Conservation (phyloP, 2,329 filamentous ascomycete species). For the Aspergillus carbonarius region DNA sequence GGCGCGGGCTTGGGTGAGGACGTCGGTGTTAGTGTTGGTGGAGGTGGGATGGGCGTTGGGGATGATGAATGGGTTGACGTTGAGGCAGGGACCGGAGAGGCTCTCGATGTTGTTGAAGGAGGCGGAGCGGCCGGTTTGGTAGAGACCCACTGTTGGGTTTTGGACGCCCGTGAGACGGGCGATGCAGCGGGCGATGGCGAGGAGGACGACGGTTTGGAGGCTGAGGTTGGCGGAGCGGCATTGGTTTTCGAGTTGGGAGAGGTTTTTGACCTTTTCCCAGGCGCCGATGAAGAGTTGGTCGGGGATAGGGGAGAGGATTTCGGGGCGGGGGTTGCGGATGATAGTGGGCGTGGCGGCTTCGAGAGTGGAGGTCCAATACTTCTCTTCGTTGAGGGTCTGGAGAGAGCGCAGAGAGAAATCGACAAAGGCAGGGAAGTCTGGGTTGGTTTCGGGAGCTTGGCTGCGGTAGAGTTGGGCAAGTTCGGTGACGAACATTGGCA, state of each 20-base stretch:
- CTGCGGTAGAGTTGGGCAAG: slow-evolving; percentile 28
- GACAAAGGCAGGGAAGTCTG: slow-evolving; percentile 26
- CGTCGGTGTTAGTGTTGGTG: background rate
- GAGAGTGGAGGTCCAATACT: slow-evolving; percentile 27
- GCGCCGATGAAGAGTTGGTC: slow-evolving; percentile 23
- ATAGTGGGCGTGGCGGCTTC: slow-evolving; percentile 18
- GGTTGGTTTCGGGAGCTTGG: slow-evolving; percentile 11
- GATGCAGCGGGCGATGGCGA: slow-evolving; percentile 29
- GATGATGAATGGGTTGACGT: slow-evolving; percentile 30
- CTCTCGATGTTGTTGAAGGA: slow-evolving; percentile 26
- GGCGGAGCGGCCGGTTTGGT: slow-evolving; percentile 33
- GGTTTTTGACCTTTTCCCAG: slow-evolving; percentile 24
- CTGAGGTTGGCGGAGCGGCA: slow-evolving; percentile 21
- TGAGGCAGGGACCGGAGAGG: slow-evolving; percentile 31
- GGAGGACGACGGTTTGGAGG: slow-evolving; percentile 30
- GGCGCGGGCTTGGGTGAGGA: slow-evolving; percentile 14
- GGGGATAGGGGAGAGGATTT: background rate
- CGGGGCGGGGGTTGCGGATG: slow-evolving; percentile 8
- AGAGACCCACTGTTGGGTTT: slow-evolving; percentile 31
- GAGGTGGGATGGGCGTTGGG: slow-evolving; percentile 5
- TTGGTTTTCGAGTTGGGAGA: slow-evolving; percentile 21
- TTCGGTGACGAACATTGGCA: slow-evolving; percentile 33
- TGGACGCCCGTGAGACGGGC: slow-evolving; percentile 18
- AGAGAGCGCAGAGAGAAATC: slow-evolving; percentile 23
- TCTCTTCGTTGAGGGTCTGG: slow-evolving; percentile 13